Conservation (phyloP, 345 rosid species). For the Punica granatum region DNA sequence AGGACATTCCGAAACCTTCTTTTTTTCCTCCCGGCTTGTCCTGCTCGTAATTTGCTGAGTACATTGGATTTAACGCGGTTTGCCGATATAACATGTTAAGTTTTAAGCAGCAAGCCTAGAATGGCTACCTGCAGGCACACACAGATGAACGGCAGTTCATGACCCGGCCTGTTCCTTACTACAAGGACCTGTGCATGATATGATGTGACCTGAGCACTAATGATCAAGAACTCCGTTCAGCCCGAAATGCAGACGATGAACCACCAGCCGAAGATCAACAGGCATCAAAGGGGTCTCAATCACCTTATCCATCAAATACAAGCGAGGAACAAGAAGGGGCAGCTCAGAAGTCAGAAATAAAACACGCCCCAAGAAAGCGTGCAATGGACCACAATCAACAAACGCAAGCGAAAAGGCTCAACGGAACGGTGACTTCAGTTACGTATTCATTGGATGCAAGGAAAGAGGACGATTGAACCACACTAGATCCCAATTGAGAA, state of each 20-base stretch:
- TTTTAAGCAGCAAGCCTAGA: slow-evolving; percentile 3
- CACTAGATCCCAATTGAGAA: slow-evolving; percentile 42
- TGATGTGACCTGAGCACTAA: slow-evolving; percentile 36
- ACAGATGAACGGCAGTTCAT: slow-evolving; percentile 66
- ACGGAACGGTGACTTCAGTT: slow-evolving; percentile 18
- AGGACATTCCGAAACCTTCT: too few species aligned
- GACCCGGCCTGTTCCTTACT: slow-evolving; percentile 73
- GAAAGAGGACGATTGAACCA: slow-evolving; percentile 20
- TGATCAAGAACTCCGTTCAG: slow-evolving; percentile 37
- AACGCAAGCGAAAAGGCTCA: slow-evolving; percentile 28
- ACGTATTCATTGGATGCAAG: slow-evolving; percentile 7
- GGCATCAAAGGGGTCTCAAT: slow-evolving; percentile 23
- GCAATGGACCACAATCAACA: slow-evolving; percentile 22
- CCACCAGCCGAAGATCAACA: slow-evolving; percentile 20
- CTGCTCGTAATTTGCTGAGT: too few species aligned
- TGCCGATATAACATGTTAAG: not conserved
- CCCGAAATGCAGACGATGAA: slow-evolving; percentile 40
- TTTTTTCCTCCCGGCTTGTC: too few species aligned
- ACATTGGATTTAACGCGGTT: not conserved
- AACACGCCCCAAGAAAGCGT: slow-evolving; percentile 39
- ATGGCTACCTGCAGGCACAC: slow-evolving; percentile 46
- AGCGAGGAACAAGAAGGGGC: slow-evolving; percentile 39
- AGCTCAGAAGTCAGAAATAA: slow-evolving; percentile 12
- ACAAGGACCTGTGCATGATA: slow-evolving; percentile 57
- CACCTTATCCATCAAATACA: slow-evolving; percentile 25